These are phyloP conservation scores for Beta macrorhiza DNA, from an alignment of 179 eudicot species.

Conservation along the genomic window DNA sequence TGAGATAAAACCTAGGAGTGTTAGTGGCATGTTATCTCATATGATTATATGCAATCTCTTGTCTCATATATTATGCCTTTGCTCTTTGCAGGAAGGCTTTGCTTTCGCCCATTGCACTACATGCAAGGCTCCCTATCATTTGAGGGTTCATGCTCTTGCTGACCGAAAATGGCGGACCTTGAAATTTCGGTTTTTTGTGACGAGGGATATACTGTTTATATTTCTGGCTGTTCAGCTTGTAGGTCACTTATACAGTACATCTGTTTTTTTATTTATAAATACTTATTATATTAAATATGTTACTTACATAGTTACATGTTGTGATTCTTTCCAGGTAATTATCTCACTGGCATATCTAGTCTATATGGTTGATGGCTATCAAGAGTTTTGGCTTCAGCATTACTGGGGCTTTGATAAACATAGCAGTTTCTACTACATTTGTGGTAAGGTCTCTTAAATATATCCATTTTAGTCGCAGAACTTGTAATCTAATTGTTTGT, in stretches of 20 bases:
- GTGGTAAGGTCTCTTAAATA: constrained; percentile 54
- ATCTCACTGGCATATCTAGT: constrained; percentile 71
- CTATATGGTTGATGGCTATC: constrained; percentile 68
- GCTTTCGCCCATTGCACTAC: constrained; percentile 99
- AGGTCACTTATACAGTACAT: constrained; percentile 37
- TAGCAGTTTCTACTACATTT: constrained; percentile 77
- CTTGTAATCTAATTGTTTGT: not conserved
- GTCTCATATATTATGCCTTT: constrained; percentile 8
- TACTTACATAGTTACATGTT: not conserved
- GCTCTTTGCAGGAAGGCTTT: constrained; percentile 84
- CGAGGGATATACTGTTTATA: constrained; percentile 84
- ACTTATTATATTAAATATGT: not conserved
- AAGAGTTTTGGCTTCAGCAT: constrained; percentile 75
- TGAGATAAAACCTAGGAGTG: not conserved
- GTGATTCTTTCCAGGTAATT: constrained; percentile 48
- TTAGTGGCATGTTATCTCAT: not conserved
- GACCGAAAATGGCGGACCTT: constrained; percentile 91
- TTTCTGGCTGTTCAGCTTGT: constrained; percentile 90
- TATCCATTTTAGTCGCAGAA: not conserved
- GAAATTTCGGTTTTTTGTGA: constrained; percentile 94
- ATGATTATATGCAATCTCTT: not conserved
- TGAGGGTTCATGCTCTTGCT: constrained; percentile 83
- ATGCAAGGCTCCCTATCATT: constrained; percentile 91
- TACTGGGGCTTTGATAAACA: constrained; percentile 75
- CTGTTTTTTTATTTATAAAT: not conserved